These are phyloP conservation scores for Carex parvula DNA, from an alignment of 176 grass and related monocot genomes.

Conservation along the genomic window DNA sequence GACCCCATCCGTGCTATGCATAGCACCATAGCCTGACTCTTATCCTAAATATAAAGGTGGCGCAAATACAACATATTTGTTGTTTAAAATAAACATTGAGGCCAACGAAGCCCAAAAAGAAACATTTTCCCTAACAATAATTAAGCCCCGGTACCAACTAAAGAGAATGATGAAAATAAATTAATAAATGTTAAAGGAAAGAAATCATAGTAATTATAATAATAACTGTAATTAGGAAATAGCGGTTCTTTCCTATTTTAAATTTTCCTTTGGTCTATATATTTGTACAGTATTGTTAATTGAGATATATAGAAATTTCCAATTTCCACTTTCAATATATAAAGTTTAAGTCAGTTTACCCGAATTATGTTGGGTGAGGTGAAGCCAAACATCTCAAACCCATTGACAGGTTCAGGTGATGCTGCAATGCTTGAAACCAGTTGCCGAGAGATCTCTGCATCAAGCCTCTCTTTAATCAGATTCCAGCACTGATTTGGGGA, in stretches of 20 bases:
- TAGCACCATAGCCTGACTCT: too few species aligned
- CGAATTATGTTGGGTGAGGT: constrained; percentile 49
- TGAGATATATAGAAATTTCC: too few species aligned
- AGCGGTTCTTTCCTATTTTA: too few species aligned
- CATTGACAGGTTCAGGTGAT: constrained; percentile 36
- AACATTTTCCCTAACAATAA: constrained; percentile 8
- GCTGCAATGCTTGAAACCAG: constrained; percentile 32
- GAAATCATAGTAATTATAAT: too few species aligned
- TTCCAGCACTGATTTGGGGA: constrained; percentile 65
- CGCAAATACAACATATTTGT: background rate
- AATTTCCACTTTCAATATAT: background rate
- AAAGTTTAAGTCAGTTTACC: constrained; percentile 32
- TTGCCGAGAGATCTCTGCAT: constrained; percentile 57
- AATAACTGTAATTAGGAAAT: too few species aligned
- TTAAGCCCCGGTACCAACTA: background rate
- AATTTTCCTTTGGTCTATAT: too few species aligned
- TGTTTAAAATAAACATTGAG: background rate
- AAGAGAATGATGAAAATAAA: background rate
- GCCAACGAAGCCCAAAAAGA: background rate
- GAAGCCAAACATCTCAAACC: constrained; percentile 90
- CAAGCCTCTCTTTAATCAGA: constrained; percentile 46
- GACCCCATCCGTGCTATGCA: too few species aligned
- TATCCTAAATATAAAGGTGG: background rate
- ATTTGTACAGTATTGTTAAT: too few species aligned
- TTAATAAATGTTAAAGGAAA: background rate